These are phyloP conservation scores for Arthroderma sp. DNA, from an alignment of 2,329 filamentous ascomycete species.

Conservation along the genomic window DNA sequence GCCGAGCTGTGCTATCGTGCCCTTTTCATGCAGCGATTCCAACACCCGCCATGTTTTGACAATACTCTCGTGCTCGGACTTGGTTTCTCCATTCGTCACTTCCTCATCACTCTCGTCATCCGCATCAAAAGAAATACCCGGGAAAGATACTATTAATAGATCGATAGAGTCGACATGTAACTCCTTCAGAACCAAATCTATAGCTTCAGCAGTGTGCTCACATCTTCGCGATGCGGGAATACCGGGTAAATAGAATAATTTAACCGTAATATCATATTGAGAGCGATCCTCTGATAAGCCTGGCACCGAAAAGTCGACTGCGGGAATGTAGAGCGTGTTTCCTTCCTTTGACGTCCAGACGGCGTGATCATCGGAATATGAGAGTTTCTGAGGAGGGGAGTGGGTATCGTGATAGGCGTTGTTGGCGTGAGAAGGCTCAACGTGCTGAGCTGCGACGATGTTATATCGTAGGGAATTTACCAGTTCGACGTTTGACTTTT, in stretches of 20 bases:
- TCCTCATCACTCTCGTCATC: slow-evolving; percentile 57
- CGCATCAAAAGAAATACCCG: slow-evolving; percentile 83
- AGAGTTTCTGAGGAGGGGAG: slow-evolving; percentile 8
- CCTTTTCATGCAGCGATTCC: slow-evolving; percentile 58
- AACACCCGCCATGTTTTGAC: slow-evolving; percentile 57
- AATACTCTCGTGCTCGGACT: slow-evolving; percentile 43
- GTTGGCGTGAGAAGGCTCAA: slow-evolving; percentile 26
- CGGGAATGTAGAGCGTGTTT: slow-evolving; percentile 59
- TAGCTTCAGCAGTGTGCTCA: slow-evolving; percentile 61
- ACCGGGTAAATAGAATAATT: slow-evolving; percentile 79
- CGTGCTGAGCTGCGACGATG: slow-evolving; percentile 60
- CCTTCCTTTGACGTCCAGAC: slow-evolving; percentile 54
- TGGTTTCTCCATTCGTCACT: slow-evolving; percentile 50
- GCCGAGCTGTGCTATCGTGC: slow-evolving; percentile 62
- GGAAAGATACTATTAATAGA: slow-evolving; percentile 83
- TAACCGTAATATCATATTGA: slow-evolving; percentile 89
- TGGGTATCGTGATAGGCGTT: slow-evolving; percentile 13
- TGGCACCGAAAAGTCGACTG: slow-evolving; percentile 56
- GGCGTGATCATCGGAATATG: slow-evolving; percentile 22
- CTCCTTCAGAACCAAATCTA: slow-evolving; percentile 68
- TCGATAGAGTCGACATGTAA: slow-evolving; percentile 64
- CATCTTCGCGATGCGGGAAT: slow-evolving; percentile 52
- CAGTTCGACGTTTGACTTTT: slow-evolving; percentile 86
- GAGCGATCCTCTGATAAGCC: slow-evolving; percentile 66
- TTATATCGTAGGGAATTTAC: slow-evolving; percentile 77